Percentiles rank a stretch among this genome's conserved stretches.
Conservation (phyloP, 2,329 filamentous ascomycete species). For the Aspergillus aculeatus region DNA sequence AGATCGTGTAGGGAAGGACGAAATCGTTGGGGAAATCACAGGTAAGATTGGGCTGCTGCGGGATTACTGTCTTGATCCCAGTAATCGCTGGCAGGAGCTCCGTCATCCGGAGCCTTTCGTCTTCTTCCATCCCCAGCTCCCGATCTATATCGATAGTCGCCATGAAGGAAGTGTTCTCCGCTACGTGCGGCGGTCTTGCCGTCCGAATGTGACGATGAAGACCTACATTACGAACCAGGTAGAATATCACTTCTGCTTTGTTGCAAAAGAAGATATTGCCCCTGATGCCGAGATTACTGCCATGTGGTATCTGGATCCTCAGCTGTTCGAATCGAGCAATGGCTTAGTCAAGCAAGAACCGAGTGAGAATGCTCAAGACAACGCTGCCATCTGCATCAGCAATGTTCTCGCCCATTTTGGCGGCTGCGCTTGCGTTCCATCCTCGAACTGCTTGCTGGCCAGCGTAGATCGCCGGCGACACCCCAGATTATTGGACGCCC, state of each 20-base stretch:
- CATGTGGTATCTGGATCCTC: conserved; percentile 49
- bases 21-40: conserved; percentile 71
- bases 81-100: conserved; percentile 67
- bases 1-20: conserved; percentile 50
- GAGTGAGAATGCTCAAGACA: conserved; percentile 41
- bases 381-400: conserved; percentile 46
- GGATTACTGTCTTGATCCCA: conserved; percentile 65
- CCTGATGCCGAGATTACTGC: conserved; percentile 52
- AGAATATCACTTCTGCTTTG: conserved; percentile 89
- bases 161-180: conserved; percentile 81
- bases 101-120: conserved; percentile 66
- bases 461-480: conserved; percentile 45
- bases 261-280: conserved; percentile 74
- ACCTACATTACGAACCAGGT: conserved; percentile 76
- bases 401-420: conserved; percentile 51
- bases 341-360: conserved; percentile 44
- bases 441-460: conserved; percentile 41
- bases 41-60: conserved; percentile 72
- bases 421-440: conserved; percentile 47
- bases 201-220: conserved; percentile 82
- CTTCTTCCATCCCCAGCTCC: conserved; percentile 83
- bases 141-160: conserved; percentile 89
- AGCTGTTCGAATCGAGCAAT: conserved; percentile 39
- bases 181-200: conserved; percentile 89
- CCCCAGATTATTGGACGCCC: conserved; percentile 32